A percentile compares a stretch with the other conserved stretches of the same genome.
These are phyloP conservation scores for Ophiostoma angusticollis DNA, from an alignment of 2,329 filamentous ascomycete genomes.

Conservation along the genomic window DNA sequence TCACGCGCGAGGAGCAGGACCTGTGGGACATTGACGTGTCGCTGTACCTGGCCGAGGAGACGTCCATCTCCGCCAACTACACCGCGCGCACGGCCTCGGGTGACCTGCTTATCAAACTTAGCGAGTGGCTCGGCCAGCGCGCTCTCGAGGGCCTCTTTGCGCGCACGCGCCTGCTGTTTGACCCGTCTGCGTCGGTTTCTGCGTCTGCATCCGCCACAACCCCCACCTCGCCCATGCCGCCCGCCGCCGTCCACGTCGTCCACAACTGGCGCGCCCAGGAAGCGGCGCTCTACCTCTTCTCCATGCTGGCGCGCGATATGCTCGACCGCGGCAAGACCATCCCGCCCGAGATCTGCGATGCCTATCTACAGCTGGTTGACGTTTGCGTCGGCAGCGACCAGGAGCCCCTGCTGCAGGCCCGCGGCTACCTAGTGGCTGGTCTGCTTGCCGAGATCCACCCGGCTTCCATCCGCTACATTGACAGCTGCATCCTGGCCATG, in stretches of 20 bases:
- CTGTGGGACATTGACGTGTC: constrained; percentile 96
- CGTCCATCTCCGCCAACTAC: constrained; percentile 89
- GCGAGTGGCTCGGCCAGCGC: constrained; percentile 70
- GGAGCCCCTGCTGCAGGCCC: constrained; percentile 67
- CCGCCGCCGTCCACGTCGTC: constrained; percentile 25
- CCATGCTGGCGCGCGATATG: constrained; percentile 73
- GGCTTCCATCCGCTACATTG: constrained; percentile 52
- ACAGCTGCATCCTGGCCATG: constrained; percentile 63
- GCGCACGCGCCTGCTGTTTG: constrained; percentile 64
- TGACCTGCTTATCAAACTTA: constrained; percentile 82
- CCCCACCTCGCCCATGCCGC: too few relatives aligned
- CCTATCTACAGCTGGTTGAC: constrained; percentile 69
- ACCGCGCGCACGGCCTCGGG: constrained; percentile 86
- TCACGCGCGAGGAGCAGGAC: constrained; percentile 84
- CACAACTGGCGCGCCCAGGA: constrained; percentile 54
- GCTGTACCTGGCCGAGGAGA: constrained; percentile 88
- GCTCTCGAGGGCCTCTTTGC: constrained; percentile 68
- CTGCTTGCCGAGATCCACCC: constrained; percentile 58
- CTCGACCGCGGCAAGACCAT: constrained; percentile 63
- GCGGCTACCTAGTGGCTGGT: constrained; percentile 78
- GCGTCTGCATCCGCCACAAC: too few relatives aligned
- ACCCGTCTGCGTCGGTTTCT: too few relatives aligned
- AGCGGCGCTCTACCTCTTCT: constrained; percentile 71
- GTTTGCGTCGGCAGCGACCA: constrained; percentile 57
- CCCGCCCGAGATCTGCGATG: constrained; percentile 53